Evolutionary conservation across 805 yeast species (phyloP), one percentile per base, ranked within the genome.

Genomic region (Zygoascus biomembranicola): DNA sequence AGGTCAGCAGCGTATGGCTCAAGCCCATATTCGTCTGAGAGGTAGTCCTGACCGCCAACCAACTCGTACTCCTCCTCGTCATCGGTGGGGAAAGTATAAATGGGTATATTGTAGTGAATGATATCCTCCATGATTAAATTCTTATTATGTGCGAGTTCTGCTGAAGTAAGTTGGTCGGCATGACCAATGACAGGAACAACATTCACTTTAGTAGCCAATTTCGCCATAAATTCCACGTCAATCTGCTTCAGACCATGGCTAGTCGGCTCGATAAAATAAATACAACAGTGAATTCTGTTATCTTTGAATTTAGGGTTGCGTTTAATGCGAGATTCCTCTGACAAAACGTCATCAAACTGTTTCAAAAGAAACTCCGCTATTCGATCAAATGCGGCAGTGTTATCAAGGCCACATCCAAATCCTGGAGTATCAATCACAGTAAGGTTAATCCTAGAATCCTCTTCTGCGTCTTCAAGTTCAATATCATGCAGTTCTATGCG

Each of bases 111-210:
- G 67, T 81, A 76, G 51, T 75, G 70, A 52, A 72, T 75, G 50
- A 87, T 75, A 60, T 84, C 90, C 49, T 70, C 72, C 66, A 73
- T 73, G 54, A 87, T 73, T 52, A 76, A 70, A 52, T 72, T 67
- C 66, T 85, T 85, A 67, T 78, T 76, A 31, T 67, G 67, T 14
- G 66, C 64, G 53, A 82, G 69, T 67, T 90, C 97, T 1, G 76
- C 66, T 20, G 75, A 75, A 0, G 95, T 87, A 60, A 88, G 73
- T 1, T 88, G 75, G 66, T 90, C 97, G 2, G 95, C 82, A 63
- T 87, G 85, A 39, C 87, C 79, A 54, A 90, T 79, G 26, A 90
- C 82, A 1, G 97, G 96, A 45, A 90, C 80, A 26, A 92, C 77
- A 69, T 90, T 90, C 19, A 87, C 95, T 59, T 82, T 80, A 23